These are phyloP conservation scores for Penicillium subrubescens DNA, from an alignment of 495 filamentous ascomycete species.

Conservation along the genomic window DNA sequence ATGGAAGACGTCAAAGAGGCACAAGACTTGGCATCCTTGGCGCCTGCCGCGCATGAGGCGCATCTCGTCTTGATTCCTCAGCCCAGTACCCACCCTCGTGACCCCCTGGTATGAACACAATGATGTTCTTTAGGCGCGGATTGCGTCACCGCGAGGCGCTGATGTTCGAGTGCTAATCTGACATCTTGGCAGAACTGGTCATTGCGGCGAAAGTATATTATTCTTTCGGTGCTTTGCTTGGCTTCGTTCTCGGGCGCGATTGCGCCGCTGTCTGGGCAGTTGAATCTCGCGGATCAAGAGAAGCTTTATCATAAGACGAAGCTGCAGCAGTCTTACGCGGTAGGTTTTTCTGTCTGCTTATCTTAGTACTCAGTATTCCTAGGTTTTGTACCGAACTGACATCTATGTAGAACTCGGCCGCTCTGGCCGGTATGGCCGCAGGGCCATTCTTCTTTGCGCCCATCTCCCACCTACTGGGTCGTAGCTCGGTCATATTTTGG, in stretches of 20 bases:
- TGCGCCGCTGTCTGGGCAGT: slow-evolving; percentile 36
- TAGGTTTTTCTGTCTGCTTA: slow-evolving; percentile 8
- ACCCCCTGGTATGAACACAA: slow-evolving; percentile 45
- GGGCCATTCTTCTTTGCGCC: slow-evolving; percentile 49
- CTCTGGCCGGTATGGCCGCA: slow-evolving; percentile 42
- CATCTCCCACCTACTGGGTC: slow-evolving; percentile 40
- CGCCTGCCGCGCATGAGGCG: slow-evolving; percentile 1
- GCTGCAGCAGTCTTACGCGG: slow-evolving; percentile 29
- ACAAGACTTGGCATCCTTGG: slow-evolving; percentile 13
- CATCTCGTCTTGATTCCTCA: slow-evolving; percentile 49
- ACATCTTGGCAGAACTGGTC: slow-evolving; percentile 43
- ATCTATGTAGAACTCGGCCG: slow-evolving; percentile 37
- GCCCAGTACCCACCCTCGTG: slow-evolving; percentile 47
- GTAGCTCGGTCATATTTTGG: slow-evolving; percentile 49
- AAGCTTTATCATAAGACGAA: slow-evolving; percentile 32
- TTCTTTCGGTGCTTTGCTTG: slow-evolving; percentile 35
- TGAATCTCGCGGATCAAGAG: slow-evolving; percentile 35
- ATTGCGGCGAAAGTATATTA: slow-evolving; percentile 42
- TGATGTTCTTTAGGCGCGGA: background rate
- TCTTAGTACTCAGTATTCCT: background rate
- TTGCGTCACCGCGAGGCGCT: background rate
- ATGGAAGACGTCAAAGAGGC: slow-evolving; percentile 15
- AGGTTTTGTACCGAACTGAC: background rate
- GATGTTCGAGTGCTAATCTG: background rate
- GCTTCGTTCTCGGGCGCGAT: slow-evolving; percentile 34